Evolutionary conservation across 495 filamentous ascomycete genomes (phyloP).

Genomic region (Durotheca rogersii): DNA sequence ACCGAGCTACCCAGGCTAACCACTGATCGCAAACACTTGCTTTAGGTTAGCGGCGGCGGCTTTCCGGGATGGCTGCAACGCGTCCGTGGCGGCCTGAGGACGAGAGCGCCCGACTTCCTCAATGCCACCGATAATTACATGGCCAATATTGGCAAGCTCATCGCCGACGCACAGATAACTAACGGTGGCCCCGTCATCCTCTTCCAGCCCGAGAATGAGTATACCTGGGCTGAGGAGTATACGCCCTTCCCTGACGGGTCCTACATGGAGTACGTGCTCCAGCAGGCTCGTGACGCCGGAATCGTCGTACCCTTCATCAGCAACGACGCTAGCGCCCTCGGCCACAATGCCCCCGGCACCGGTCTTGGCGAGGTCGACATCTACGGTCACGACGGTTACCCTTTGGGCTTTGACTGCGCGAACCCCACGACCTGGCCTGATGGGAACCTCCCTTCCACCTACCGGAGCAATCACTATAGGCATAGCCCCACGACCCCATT

Average conservation of each 20-base stretch:
- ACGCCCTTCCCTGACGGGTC: slow-evolving; percentile 52
- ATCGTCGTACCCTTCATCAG: slow-evolving; percentile 73
- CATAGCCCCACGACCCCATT: slow-evolving; percentile 67
- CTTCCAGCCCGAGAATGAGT: slow-evolving; percentile 80
- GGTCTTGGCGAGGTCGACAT: slow-evolving; percentile 68
- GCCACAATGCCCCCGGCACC: slow-evolving; percentile 66
- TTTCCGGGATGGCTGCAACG: slow-evolving; percentile 56
- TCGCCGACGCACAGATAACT: slow-evolving; percentile 75
- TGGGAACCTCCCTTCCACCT: slow-evolving; percentile 47
- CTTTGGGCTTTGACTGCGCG: slow-evolving; percentile 63
- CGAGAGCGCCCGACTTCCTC: slow-evolving; percentile 58
- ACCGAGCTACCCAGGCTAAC: no score
- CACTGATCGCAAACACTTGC: no score
- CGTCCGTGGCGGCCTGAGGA: slow-evolving; percentile 61
- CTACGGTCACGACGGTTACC: slow-evolving; percentile 76
- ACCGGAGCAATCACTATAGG: slow-evolving; percentile 50
- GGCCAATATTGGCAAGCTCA: slow-evolving; percentile 55
- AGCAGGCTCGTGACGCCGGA: slow-evolving; percentile 66
- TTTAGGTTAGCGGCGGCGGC: slow-evolving; percentile 36
- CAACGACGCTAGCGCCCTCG: slow-evolving; percentile 64
- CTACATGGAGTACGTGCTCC: slow-evolving; percentile 71
- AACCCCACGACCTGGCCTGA: slow-evolving; percentile 54
- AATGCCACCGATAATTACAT: slow-evolving; percentile 66
- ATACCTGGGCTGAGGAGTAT: slow-evolving; percentile 42
- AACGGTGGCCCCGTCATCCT: slow-evolving; percentile 78